A percentile compares a stretch with the other conserved stretches of the same genome.
Evolutionary conservation across 352 stramenopile genomes (phyloP).

Genomic region (Globisporangium acanthophoron): DNA sequence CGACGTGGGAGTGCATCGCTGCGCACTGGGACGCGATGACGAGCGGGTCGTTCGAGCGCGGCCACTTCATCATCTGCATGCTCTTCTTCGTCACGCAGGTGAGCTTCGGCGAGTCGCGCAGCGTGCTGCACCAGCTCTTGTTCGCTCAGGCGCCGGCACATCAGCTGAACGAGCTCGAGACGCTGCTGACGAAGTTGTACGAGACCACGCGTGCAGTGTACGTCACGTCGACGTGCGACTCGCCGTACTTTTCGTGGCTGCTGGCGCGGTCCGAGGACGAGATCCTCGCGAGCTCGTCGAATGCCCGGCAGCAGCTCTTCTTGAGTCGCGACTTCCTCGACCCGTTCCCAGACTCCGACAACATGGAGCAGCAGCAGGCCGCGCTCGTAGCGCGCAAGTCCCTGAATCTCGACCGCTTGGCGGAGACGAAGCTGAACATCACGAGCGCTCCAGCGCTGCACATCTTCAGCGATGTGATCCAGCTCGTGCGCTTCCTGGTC

Average conservation of each 20-base stretch:
- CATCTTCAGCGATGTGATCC: conserved; percentile 54
- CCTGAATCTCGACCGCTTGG: conserved; percentile 25
- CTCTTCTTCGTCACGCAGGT: conserved; percentile 61
- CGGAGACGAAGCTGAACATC: conserved; percentile 37
- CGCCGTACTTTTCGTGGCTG: conserved; percentile 53
- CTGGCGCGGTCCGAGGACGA: conserved; percentile 48
- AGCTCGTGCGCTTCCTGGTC: conserved; percentile 54
- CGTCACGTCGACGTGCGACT: conserved; percentile 27
- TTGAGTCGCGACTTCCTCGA: conserved; percentile 32
- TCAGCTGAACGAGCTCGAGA: conserved; percentile 37
- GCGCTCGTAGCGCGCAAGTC: conserved; percentile 33
- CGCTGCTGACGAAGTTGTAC: conserved; percentile 31
- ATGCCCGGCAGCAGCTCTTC: conserved; percentile 25
- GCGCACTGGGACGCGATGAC: conserved; percentile 57
- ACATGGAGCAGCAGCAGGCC: conserved; percentile 36
- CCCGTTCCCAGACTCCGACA: conserved; percentile 29
- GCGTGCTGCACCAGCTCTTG: conserved; percentile 37
- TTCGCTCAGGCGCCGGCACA: conserved; percentile 34
- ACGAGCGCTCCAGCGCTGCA: conserved; percentile 36
- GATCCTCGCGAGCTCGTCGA: conserved; percentile 21
- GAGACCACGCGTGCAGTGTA: conserved; percentile 32
- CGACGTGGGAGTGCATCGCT: conserved; percentile 61
- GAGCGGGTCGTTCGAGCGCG: conserved; percentile 30
- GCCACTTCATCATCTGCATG: conserved; percentile 48
- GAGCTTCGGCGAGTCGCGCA: conserved; percentile 41